These are phyloP conservation scores for Trichoderma hamatum DNA, from an alignment of 2,329 filamentous ascomycete species.

Conservation along the genomic window DNA sequence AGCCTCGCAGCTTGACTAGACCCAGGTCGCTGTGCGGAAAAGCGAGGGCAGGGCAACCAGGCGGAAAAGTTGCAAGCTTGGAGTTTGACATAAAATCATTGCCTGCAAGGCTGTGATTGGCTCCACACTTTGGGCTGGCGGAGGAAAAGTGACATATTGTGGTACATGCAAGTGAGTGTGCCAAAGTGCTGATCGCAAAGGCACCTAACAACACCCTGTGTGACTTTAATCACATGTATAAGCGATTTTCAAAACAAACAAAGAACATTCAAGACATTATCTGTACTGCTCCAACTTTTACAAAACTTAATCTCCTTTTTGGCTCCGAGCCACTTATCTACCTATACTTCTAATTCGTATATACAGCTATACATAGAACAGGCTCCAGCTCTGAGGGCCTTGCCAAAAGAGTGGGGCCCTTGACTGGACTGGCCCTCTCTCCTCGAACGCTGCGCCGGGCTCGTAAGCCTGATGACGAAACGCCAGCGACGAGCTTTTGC, in stretches of 20 bases:
- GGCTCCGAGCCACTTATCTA: background rate
- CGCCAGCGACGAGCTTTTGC: conserved; percentile 17
- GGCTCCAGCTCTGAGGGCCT: conserved; percentile 7
- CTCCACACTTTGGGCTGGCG: background rate
- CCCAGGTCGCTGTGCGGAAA: background rate
- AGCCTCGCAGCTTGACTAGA: background rate
- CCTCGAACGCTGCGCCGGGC: conserved; percentile 14
- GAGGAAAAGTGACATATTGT: background rate
- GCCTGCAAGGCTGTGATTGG: conserved; percentile 28
- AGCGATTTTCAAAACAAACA: background rate
- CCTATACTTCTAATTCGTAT: background rate
- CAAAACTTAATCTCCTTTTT: background rate
- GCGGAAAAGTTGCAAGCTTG: background rate
- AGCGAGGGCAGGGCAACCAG: background rate
- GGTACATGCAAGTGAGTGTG: background rate
- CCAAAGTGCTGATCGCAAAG: background rate
- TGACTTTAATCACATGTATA: background rate
- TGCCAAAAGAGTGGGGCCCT: conserved; percentile 14
- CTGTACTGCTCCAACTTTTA: background rate
- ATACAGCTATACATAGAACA: background rate
- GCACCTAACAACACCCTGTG: background rate
- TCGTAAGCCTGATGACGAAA: conserved; percentile 29
- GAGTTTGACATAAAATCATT: conserved; percentile 28
- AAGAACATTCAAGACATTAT: background rate
- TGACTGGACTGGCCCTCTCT: conserved; percentile 17